These are phyloP conservation scores for Rutidosis leptorrhynchoides DNA, from an alignment of 129 eudicot genomes.

Conservation along the genomic window DNA sequence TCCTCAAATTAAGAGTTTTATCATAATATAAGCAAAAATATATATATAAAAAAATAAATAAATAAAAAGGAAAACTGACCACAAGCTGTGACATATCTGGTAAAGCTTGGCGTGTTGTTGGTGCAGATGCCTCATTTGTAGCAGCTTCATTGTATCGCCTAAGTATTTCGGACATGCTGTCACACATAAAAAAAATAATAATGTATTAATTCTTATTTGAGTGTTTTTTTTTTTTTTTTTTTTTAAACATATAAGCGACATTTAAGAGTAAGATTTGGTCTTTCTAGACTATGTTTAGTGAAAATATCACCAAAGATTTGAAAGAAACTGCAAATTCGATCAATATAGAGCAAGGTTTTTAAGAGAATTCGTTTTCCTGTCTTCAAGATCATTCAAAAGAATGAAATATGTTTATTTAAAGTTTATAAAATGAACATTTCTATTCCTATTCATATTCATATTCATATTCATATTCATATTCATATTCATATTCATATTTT, in stretches of 20 bases:
- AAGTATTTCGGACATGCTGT: conserved; percentile 16
- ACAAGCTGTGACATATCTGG: conserved; percentile 21
- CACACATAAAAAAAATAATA: not conserved
- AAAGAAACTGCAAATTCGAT: not conserved
- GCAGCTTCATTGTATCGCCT: conserved; percentile 19
- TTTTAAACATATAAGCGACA: not conserved
- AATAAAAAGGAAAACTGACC: conserved; percentile 5
- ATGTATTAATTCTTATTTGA: not conserved
- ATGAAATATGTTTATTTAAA: not conserved
- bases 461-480: no score
- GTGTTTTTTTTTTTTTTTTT: not conserved
- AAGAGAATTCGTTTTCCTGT: not conserved
- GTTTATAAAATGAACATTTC: not conserved
- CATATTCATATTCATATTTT: no score
- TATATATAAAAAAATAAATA: not conserved
- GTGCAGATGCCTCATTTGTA: conserved; percentile 1
- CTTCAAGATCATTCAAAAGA: not conserved
- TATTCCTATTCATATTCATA: no score
- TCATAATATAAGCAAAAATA: not conserved
- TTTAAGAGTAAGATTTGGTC: not conserved
- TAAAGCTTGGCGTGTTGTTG: not conserved
- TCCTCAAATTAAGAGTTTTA: not conserved
- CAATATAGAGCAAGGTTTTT: not conserved
- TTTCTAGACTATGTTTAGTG: not conserved
- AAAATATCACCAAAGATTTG: not conserved